A percentile compares a stretch with the other conserved stretches of the same genome.
Conservation (phyloP, 1,284 basidiomycete genomes). For the Leccinum subrobustum region DNA sequence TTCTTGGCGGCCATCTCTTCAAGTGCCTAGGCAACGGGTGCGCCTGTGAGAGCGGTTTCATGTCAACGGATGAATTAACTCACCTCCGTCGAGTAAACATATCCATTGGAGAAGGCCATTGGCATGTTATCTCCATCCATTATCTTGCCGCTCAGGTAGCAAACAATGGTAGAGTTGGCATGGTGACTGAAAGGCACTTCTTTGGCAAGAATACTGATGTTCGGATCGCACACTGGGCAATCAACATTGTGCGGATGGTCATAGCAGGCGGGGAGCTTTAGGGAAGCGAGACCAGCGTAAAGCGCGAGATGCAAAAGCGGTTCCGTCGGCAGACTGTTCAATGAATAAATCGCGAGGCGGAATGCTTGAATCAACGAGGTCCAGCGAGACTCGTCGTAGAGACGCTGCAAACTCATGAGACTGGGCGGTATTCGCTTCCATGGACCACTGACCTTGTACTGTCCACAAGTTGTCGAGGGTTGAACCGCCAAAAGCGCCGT, state of each 20-base stretch:
- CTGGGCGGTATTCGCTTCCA: not conserved
- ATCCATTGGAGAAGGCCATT: slow-evolving; percentile 88
- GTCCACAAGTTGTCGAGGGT: slow-evolving; percentile 61
- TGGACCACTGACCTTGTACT: slow-evolving; percentile 58
- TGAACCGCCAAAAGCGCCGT: slow-evolving; percentile 76
- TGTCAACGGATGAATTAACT: slow-evolving; percentile 24
- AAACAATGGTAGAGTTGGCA: slow-evolving; percentile 94
- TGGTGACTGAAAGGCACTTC: slow-evolving; percentile 95
- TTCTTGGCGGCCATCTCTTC: slow-evolving; percentile 81
- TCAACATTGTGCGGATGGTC: slow-evolving; percentile 72
- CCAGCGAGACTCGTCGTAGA: slow-evolving; percentile 85
- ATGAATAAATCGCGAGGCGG: slow-evolving; percentile 78
- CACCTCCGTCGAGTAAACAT: slow-evolving; percentile 91
- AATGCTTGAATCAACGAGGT: slow-evolving; percentile 69
- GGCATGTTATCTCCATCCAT: slow-evolving; percentile 94
- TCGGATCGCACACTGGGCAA: slow-evolving; percentile 88
- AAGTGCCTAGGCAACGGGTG: slow-evolving; percentile 56
- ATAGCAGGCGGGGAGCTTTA: slow-evolving; percentile 83
- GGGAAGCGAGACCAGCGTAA: slow-evolving; percentile 83
- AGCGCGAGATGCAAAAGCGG: slow-evolving; percentile 84
- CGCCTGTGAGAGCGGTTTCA: slow-evolving; percentile 9
- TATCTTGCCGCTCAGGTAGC: slow-evolving; percentile 84
- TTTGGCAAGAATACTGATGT: slow-evolving; percentile 74
- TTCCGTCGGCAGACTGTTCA: slow-evolving; percentile 85
- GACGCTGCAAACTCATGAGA: slow-evolving; percentile 49